Percentiles rank a stretch among this genome's conserved stretches.
phyloP scores from a whole-genome alignment of 2,329 filamentous ascomycete genomes.

The Calonectria pauciramosa region DNA sequence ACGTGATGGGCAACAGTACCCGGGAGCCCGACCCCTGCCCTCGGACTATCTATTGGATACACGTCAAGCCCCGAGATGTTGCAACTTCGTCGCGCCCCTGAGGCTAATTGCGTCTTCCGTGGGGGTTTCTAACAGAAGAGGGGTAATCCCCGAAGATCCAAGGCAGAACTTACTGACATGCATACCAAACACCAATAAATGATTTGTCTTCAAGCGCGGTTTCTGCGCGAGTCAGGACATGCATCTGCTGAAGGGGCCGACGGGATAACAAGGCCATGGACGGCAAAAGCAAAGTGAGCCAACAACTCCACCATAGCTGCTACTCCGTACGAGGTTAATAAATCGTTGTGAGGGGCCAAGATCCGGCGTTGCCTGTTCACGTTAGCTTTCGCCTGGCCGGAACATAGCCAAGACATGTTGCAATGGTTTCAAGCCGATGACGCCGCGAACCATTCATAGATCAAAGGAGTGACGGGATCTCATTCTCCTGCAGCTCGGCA shows the following conservation, averaged over 20 bases:
- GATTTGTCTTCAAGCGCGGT: neutral
- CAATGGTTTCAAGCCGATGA: neutral
- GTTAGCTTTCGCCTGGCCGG: neutral
- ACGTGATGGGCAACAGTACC: neutral
- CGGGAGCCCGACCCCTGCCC: neutral
- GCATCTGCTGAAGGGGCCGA: neutral
- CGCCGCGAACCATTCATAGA: neutral
- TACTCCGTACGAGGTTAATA: constrained; percentile 5
- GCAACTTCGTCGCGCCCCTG: neutral
- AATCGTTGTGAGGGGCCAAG: neutral
- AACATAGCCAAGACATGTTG: neutral
- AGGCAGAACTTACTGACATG: neutral
- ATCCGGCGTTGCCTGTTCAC: constrained; percentile 6
- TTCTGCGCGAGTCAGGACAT: neutral
- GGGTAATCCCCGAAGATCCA: neutral
- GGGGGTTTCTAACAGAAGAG: neutral
- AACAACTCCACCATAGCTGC: constrained; percentile 8
- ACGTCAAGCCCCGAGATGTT: neutral
- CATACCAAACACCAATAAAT: neutral
- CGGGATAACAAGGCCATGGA: neutral
- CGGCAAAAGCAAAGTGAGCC: constrained; percentile 24
- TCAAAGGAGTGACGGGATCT: neutral
- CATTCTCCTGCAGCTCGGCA: constrained; percentile 31
- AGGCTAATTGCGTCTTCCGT: neutral
- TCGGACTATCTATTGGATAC: constrained; percentile 3